These are phyloP conservation scores for Symbiotaphrina buchneri DNA, from an alignment of 495 filamentous ascomycete genomes.

Conservation along the genomic window DNA sequence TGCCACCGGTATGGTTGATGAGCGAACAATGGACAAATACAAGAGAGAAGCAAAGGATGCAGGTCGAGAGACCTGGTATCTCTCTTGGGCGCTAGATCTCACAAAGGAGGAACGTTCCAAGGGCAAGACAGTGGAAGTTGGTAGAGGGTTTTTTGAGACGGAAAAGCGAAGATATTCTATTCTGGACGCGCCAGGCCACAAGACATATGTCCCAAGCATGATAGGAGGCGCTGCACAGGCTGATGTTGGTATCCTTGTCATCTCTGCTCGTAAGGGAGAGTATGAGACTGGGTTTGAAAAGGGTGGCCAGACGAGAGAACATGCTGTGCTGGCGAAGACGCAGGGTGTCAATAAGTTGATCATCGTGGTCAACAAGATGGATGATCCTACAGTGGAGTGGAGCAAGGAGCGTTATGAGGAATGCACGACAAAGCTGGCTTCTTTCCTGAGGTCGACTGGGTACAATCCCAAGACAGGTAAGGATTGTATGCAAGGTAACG, in stretches of 20 bases:
- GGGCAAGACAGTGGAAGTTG: constrained; percentile 97
- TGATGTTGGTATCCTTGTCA: constrained; percentile 88
- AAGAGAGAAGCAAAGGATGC: constrained; percentile 90
- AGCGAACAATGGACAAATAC: constrained; percentile 94
- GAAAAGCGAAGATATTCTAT: constrained; percentile 77
- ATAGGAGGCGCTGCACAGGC: constrained; percentile 93
- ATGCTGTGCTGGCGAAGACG: constrained; percentile 94
- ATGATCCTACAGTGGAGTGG: constrained; percentile 91
- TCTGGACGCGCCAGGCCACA: constrained; percentile 90
- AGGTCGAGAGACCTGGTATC: constrained; percentile 94
- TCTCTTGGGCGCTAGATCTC: constrained; percentile 92
- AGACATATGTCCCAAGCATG: constrained; percentile 91
- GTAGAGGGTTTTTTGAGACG: constrained; percentile 89
- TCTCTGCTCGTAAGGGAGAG: constrained; percentile 91
- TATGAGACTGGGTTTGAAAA: constrained; percentile 99
- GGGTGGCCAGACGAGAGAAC: constrained; percentile 91
- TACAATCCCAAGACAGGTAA: constrained; percentile 61
- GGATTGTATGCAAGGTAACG: not conserved
- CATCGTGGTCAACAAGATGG: constrained; percentile 96
- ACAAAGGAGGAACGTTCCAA: constrained; percentile 91
- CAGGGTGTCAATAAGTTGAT: constrained; percentile 90
- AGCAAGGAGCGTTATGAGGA: constrained; percentile 77
- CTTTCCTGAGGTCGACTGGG: constrained; percentile 74
- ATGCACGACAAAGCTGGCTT: constrained; percentile 68
- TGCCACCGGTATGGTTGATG: constrained; percentile 93